A percentile compares a stretch with the other conserved stretches of the same genome.
These are phyloP conservation scores for Fusarium bactridioides DNA, from an alignment of 2,329 filamentous ascomycete genomes.

Conservation along the genomic window DNA sequence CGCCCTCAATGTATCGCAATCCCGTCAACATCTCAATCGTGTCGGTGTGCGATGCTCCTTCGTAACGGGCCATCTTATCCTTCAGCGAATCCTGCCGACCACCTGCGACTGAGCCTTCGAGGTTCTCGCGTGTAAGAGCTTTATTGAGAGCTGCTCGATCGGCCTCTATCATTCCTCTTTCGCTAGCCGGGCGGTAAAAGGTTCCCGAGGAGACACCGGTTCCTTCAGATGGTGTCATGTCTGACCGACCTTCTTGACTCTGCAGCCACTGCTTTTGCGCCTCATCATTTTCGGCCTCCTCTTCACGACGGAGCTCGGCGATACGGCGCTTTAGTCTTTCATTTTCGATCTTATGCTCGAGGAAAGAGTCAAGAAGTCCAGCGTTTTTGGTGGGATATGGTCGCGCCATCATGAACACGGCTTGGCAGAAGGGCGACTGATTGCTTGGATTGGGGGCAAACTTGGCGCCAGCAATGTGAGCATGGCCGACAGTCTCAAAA, in stretches of 20 bases:
- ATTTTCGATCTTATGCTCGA: slow-evolving; percentile 97
- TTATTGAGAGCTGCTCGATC: slow-evolving; percentile 71
- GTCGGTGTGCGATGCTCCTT: slow-evolving; percentile 79
- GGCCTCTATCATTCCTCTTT: slow-evolving; percentile 67
- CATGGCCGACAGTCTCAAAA: slow-evolving; percentile 92
- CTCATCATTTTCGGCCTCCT: slow-evolving; percentile 79
- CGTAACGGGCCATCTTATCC: slow-evolving; percentile 86
- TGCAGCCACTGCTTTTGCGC: slow-evolving; percentile 68
- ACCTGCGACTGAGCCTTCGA: slow-evolving; percentile 74
- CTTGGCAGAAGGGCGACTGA: slow-evolving; percentile 77
- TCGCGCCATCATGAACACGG: slow-evolving; percentile 92
- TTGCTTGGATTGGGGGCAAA: slow-evolving; percentile 70
- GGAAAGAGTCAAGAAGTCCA: slow-evolving; percentile 84
- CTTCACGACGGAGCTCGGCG: slow-evolving; percentile 83
- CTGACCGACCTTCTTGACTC: slow-evolving; percentile 64
- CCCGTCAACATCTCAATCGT: slow-evolving; percentile 95
- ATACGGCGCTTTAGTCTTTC: slow-evolving; percentile 86
- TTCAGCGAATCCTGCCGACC: slow-evolving; percentile 77
- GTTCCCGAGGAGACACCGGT: slow-evolving; percentile 48
- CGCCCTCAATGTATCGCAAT: slow-evolving; percentile 85
- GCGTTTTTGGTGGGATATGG: slow-evolving; percentile 91
- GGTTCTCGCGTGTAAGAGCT: slow-evolving; percentile 79
- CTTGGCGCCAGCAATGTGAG: slow-evolving; percentile 79
- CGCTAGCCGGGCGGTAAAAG: slow-evolving; percentile 49
- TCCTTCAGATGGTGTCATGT: slow-evolving; percentile 60